Evolutionary conservation across 257 asterid genomes (phyloP).

Genomic region (Scutellaria minor): DNA sequence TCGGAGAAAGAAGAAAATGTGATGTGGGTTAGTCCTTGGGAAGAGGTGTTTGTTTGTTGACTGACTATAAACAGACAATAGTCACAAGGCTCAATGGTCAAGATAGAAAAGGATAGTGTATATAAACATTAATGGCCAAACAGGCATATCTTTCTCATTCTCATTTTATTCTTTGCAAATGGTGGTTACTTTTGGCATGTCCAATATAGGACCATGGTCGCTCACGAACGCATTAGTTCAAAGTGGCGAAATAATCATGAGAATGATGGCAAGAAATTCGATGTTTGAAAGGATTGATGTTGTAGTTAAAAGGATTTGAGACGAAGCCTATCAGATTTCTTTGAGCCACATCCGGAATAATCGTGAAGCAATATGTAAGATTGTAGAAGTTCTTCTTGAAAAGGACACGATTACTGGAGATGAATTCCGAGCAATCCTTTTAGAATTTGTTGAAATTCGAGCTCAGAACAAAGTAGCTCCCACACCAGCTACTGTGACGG

Average conservation of each 20-base stretch:
- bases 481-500: slow-evolving; percentile 61
- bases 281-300: slow-evolving; percentile 92
- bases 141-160: slow-evolving; percentile 53
- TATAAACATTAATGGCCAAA: slow-evolving; percentile 42
- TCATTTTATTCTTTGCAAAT: slow-evolving; percentile 46
- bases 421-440: slow-evolving; percentile 87
- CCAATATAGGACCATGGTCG: slow-evolving; percentile 96
- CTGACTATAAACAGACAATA: neutral
- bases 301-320: slow-evolving; percentile 81
- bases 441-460: slow-evolving; percentile 82
- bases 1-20: neutral
- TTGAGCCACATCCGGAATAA: slow-evolving; percentile 72
- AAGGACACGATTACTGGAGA: slow-evolving; percentile 93
- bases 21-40: neutral
- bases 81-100: slow-evolving; percentile 44
- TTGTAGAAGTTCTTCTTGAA: slow-evolving; percentile 88
- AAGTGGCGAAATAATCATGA: slow-evolving; percentile 86
- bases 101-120: neutral
- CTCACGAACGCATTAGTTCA: slow-evolving; percentile 79
- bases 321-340: slow-evolving; percentile 81
- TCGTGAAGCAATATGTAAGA: slow-evolving; percentile 92
- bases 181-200: slow-evolving; percentile 97
- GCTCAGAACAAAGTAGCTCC: slow-evolving; percentile 69
- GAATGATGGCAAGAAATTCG: slow-evolving; percentile 98
- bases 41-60: slow-evolving; percentile 29